phyloP scores from a whole-genome alignment of 768 basidiomycete genomes.

The Russula sp. region DNA sequence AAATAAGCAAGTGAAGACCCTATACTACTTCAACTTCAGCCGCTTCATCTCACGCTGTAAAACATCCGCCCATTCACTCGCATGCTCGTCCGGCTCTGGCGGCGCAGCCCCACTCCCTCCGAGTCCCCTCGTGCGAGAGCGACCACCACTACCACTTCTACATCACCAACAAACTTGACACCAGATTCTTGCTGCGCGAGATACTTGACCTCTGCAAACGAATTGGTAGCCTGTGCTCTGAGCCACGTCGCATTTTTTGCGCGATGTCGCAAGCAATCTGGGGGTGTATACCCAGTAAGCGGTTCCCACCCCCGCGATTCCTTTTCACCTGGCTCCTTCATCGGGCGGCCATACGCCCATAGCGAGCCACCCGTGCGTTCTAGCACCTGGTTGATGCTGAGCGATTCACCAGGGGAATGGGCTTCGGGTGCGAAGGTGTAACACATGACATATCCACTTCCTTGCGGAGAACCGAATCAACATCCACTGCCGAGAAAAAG shows the following conservation, averaged over 20 bases:
- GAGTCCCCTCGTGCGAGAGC: constrained; percentile 30
- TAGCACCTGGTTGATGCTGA: constrained; percentile 67
- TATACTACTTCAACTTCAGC: neutral
- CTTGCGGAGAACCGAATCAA: constrained; percentile 88
- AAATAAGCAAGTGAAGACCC: neutral
- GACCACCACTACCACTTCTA: constrained; percentile 34
- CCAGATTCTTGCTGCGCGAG: constrained; percentile 56
- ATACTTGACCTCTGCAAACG: constrained; percentile 67
- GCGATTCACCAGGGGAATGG: constrained; percentile 85
- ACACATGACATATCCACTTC: constrained; percentile 95
- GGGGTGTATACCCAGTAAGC: constrained; percentile 50
- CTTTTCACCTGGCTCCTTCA: constrained; percentile 40
- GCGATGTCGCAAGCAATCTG: constrained; percentile 65
- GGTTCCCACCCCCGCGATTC: constrained; percentile 34
- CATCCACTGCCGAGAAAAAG: constrained; percentile 95
- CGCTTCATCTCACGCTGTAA: constrained; percentile 17
- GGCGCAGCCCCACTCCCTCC: neutral
- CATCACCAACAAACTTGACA: constrained; percentile 37
- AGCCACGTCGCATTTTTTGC: constrained; percentile 63
- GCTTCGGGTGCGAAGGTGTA: constrained; percentile 83
- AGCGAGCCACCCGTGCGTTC: constrained; percentile 65
- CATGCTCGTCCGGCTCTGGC: neutral
- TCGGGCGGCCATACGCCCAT: constrained; percentile 54
- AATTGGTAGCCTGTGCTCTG: constrained; percentile 70
- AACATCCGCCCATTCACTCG: constrained; percentile 24